phyloP scores from a whole-genome alignment of 1,284 basidiomycete species.

The Ustilago tritici region DNA sequence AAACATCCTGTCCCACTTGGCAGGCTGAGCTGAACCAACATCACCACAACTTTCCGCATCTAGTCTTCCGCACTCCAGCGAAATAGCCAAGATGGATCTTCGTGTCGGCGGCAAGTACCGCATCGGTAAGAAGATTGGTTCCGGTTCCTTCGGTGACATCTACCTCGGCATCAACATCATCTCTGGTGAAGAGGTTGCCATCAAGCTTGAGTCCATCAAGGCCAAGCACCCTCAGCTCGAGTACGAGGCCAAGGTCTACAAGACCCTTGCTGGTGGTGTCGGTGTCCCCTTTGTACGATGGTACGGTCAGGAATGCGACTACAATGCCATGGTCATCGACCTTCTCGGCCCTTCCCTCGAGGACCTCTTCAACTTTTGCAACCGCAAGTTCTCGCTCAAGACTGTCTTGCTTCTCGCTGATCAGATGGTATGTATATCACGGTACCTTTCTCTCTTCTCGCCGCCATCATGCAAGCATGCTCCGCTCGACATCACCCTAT shows the following conservation, averaged over 20 bases:
- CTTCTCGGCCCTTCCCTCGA: slow-evolving; percentile 96
- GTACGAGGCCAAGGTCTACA: slow-evolving; percentile 78
- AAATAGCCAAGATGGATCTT: slow-evolving; percentile 78
- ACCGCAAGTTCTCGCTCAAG: slow-evolving; percentile 97
- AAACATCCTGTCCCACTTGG: neutral
- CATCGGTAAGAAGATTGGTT: slow-evolving; percentile 99
- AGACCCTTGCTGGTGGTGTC: slow-evolving; percentile 96
- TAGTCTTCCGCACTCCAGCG: slow-evolving; percentile 5
- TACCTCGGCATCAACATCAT: slow-evolving; percentile 99
- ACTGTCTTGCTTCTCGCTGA: slow-evolving; percentile 96
- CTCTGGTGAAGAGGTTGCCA: slow-evolving; percentile 99
- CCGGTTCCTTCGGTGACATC: slow-evolving; percentile 99
- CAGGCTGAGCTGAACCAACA: slow-evolving; percentile 10
- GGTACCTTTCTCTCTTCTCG: neutral
- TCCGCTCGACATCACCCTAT: neutral
- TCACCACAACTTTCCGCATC: slow-evolving; percentile 2
- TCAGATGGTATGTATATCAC: slow-evolving; percentile 80
- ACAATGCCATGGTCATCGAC: slow-evolving; percentile 99
- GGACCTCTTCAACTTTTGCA: slow-evolving; percentile 99
- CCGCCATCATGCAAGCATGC: neutral
- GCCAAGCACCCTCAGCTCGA: slow-evolving; percentile 99
- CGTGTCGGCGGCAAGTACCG: slow-evolving; percentile 94
- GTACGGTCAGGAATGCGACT: slow-evolving; percentile 99
- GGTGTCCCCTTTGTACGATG: slow-evolving; percentile 98
- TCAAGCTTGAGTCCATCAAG: slow-evolving; percentile 99